Conservation (phyloP, 371 early-diverging fungal species). For the Dipsacomyces acuminosporus region DNA sequence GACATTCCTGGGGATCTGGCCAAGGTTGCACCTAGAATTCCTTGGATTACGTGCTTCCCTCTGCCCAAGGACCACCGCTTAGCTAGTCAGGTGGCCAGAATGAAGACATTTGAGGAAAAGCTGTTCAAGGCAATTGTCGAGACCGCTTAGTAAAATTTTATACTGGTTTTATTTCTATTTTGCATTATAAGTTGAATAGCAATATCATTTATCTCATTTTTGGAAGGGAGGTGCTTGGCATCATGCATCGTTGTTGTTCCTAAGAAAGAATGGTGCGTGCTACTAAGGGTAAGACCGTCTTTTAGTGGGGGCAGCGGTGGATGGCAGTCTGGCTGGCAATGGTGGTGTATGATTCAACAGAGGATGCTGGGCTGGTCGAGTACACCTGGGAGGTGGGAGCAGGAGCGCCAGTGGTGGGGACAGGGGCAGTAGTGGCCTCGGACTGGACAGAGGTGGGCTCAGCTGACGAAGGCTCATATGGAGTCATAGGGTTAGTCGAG, state of each 20-base stretch:
- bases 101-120: conserved; percentile 22
- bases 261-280: not conserved
- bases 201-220: no score
- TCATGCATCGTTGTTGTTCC: no score
- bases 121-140: conserved; percentile 6
- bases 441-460: not conserved
- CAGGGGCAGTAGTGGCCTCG: not conserved
- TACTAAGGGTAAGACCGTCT: not conserved
- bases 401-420: no score
- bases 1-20: conserved; percentile 3
- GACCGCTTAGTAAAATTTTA: conserved; percentile 13
- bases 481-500: not conserved
- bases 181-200: no score
- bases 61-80: not conserved
- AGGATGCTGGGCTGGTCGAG: not conserved
- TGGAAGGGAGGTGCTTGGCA: no score
- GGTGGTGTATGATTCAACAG: no score
- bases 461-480: no score
- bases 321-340: not conserved
- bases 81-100: not conserved
- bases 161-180: no score
- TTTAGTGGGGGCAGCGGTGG: not conserved
- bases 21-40: conserved; percentile 3
- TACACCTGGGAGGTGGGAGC: not conserved
- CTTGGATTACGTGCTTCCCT: conserved; percentile 36